phyloP scores from a whole-genome alignment of 208 protist species.

The Porcisia hertigi region DNA sequence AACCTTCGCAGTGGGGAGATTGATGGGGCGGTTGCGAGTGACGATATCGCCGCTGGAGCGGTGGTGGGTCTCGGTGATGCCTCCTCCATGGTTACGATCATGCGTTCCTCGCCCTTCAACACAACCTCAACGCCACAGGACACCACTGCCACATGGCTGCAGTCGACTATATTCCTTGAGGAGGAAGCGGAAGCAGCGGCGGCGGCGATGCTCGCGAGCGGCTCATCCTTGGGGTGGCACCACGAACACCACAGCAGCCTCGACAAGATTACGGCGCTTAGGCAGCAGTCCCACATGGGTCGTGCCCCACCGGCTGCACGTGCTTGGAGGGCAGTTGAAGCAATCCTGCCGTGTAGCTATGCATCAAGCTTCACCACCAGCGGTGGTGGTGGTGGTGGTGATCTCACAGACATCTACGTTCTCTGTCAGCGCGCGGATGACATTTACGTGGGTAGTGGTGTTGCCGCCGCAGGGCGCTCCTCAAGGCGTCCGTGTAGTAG shows the following conservation, averaged over 20 bases:
- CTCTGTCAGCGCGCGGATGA: slow-evolving; percentile 20
- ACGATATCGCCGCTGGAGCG: background rate
- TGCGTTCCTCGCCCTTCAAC: slow-evolving; percentile 5
- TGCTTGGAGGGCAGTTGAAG: slow-evolving; percentile 16
- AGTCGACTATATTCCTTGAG: slow-evolving; percentile 24
- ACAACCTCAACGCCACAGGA: background rate
- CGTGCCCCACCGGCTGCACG: background rate
- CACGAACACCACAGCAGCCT: background rate
- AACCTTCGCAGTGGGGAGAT: too few relatives aligned
- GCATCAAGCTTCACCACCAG: background rate
- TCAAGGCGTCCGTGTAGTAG: background rate
- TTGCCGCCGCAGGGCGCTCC: background rate
- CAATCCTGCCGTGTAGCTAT: slow-evolving; percentile 20
- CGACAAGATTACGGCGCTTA: background rate
- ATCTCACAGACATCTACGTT: slow-evolving; percentile 1
- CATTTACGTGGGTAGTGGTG: slow-evolving; percentile 11
- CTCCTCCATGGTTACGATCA: slow-evolving; percentile 7
- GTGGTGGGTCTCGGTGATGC: slow-evolving; percentile 11
- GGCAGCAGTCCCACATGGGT: background rate
- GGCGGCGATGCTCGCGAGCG: slow-evolving; percentile 3
- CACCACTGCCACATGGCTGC: background rate
- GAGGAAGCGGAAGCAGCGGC: background rate
- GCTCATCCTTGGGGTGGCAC: background rate
- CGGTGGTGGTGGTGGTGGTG: background rate
- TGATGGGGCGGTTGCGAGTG: background rate